Percentiles rank a stretch among this genome's conserved stretches.
Evolutionary conservation across 495 filamentous ascomycete genomes (phyloP).

Genomic region (Articulospora tetracladia): DNA sequence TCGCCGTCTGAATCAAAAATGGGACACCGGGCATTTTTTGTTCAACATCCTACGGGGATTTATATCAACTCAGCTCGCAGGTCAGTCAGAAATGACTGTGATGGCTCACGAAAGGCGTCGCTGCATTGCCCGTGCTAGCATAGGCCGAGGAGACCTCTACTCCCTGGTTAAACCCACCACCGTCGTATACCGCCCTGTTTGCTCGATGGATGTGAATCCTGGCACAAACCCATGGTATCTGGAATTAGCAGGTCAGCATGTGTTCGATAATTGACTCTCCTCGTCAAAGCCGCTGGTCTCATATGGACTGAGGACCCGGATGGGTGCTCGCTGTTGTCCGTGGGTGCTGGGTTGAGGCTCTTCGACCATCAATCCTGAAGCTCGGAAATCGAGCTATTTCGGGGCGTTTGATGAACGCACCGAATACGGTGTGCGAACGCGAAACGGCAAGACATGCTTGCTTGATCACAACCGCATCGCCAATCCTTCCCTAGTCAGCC

Average conservation of each 20-base stretch:
- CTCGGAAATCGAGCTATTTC: conserved; percentile 5
- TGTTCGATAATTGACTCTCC: not conserved
- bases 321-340: not conserved
- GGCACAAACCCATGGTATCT: no score
- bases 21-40: no score
- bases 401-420: conserved; percentile 3
- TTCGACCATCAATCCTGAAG: conserved; percentile 7
- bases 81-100: no score
- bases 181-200: no score
- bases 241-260: not conserved
- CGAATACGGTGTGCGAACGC: conserved; percentile 1
- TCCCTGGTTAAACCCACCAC: no score
- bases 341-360: not conserved
- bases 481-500: not conserved
- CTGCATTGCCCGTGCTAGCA: no score
- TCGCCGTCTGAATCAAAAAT: not conserved
- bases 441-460: not conserved
- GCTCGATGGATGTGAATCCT: no score
- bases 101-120: no score
- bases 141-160: no score
- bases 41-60: no score
- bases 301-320: not conserved
- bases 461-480: not conserved
- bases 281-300: no score
- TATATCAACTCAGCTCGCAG: no score